Conservation (phyloP, 257 asterid genomes). For the Solanum appendiculatum region DNA sequence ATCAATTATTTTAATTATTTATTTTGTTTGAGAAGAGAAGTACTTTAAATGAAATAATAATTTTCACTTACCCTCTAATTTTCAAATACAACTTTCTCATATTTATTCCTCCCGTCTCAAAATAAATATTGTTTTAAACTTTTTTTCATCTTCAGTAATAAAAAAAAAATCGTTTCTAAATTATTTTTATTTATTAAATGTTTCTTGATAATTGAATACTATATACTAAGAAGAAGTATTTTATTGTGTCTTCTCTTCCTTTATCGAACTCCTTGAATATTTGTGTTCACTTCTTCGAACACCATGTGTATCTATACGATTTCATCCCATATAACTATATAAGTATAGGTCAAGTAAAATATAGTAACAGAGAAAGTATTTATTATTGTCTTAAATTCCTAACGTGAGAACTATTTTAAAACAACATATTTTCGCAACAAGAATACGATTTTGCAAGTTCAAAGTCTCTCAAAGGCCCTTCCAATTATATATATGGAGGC, state of each 20-base stretch:
- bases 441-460: background rate
- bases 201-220: too few relatives aligned
- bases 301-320: too few relatives aligned
- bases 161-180: background rate
- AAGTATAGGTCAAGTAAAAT: too few relatives aligned
- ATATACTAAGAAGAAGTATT: too few relatives aligned
- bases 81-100: background rate
- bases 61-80: background rate
- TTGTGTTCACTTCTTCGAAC: too few relatives aligned
- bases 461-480: background rate
- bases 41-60: background rate
- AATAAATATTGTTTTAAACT: background rate
- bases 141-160: background rate
- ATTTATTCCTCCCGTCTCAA: fast-evolving
- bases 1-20: background rate
- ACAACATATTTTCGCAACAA: too few relatives aligned
- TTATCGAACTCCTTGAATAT: too few relatives aligned
- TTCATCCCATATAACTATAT: too few relatives aligned
- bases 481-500: background rate
- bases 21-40: background rate
- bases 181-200: background rate
- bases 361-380: too few relatives aligned
- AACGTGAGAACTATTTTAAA: background rate
- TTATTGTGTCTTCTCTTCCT: background rate
- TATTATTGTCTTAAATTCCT: background rate